These are phyloP conservation scores for Penicillium sp. DNA, from an alignment of 2,329 filamentous ascomycete genomes.

Conservation along the genomic window DNA sequence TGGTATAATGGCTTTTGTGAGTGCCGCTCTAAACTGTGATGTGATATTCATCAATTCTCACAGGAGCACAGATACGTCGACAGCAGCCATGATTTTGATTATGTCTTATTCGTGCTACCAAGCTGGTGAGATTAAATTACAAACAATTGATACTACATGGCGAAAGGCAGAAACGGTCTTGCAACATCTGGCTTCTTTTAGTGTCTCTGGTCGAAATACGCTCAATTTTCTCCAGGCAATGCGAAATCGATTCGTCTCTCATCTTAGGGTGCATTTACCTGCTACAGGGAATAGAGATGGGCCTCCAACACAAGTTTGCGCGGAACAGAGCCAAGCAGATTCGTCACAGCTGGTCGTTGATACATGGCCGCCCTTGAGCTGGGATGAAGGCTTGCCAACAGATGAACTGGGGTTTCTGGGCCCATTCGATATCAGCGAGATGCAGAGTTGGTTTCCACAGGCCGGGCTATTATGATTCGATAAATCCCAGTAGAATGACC, in stretches of 20 bases:
- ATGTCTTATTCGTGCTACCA: constrained; percentile 21
- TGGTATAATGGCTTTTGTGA: constrained; percentile 44
- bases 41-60: neutral
- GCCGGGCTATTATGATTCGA: neutral
- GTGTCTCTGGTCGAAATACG: constrained; percentile 25
- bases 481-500: neutral
- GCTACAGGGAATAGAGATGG: neutral
- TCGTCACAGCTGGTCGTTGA: neutral
- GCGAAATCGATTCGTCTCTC: neutral
- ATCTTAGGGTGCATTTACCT: neutral
- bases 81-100: constrained; percentile 28
- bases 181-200: constrained; percentile 23
- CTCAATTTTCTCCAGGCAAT: constrained; percentile 23
- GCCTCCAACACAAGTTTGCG: neutral
- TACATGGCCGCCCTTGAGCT: neutral
- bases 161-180: constrained; percentile 24
- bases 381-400: neutral
- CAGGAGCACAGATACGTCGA: constrained; percentile 22
- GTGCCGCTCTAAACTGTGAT: constrained; percentile 5
- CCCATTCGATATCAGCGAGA: neutral
- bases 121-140: constrained; percentile 1
- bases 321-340: neutral
- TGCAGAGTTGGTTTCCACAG: neutral
- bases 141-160: constrained; percentile 17
- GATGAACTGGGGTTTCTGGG: neutral